phyloP scores from a whole-genome alignment of 1,284 basidiomycete species.

The Microbotryum silenes-acaulis region DNA sequence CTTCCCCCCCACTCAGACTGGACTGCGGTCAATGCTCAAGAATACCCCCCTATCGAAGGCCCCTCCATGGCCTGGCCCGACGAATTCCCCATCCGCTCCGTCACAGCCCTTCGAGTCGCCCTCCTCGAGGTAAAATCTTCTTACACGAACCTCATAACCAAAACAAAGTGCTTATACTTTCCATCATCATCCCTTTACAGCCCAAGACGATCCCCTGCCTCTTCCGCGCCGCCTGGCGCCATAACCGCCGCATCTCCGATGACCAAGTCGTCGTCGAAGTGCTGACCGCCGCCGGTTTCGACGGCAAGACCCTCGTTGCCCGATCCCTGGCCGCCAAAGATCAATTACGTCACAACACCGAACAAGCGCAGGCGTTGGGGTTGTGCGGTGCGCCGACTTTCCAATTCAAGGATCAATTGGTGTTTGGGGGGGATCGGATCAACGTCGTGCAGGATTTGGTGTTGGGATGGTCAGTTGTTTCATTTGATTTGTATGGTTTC shows the following conservation, averaged over 20 bases:
- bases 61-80: not conserved
- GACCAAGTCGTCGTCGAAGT: constrained; percentile 6
- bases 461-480: constrained; percentile 3
- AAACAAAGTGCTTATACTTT: too few species aligned
- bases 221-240: constrained; percentile 9
- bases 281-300: constrained; percentile 6
- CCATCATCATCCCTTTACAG: too few species aligned
- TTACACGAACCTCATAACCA: too few species aligned
- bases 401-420: constrained; percentile 1
- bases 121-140: constrained; percentile 1
- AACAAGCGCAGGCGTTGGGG: constrained; percentile 3
- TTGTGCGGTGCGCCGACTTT: constrained; percentile 13
- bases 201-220: not conserved
- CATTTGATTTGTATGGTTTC: too few species aligned
- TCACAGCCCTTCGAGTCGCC: constrained; percentile 2
- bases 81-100: constrained; percentile 9
- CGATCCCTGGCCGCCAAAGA: not conserved
- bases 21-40: constrained; percentile 8
- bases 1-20: not conserved
- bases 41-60: constrained; percentile 2
- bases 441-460: constrained; percentile 11
- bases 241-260: constrained; percentile 11
- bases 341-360: constrained; percentile 7
- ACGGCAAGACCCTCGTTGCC: not conserved
- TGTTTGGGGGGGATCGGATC: constrained; percentile 7